Evolutionary conservation across 1,284 basidiomycete genomes (phyloP).

Genomic region (Sporisorium sorghi): DNA sequence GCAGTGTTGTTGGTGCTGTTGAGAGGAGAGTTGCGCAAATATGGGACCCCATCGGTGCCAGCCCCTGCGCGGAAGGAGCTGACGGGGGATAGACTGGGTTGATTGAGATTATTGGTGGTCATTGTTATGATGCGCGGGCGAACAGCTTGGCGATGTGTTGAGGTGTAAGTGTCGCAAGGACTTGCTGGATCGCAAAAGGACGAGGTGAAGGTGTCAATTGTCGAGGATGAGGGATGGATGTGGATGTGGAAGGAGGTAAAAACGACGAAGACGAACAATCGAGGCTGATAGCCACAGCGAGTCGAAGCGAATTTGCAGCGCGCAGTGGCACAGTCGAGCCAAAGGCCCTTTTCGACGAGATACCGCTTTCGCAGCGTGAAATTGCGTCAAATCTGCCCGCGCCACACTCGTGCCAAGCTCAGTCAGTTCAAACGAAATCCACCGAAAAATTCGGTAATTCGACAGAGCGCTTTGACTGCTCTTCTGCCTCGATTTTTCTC

Average conservation of each 20-base stretch:
- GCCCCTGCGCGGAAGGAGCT: slow-evolving; percentile 45
- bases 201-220: background rate
- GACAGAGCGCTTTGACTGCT: background rate
- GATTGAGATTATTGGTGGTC: slow-evolving; percentile 49
- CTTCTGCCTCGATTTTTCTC: background rate
- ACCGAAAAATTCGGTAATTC: slow-evolving; percentile 8
- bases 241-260: background rate
- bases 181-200: background rate
- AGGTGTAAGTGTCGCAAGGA: background rate
- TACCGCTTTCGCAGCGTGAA: slow-evolving; percentile 1
- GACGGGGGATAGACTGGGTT: slow-evolving; percentile 54
- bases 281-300: background rate
- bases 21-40: slow-evolving; percentile 25
- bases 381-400: slow-evolving; percentile 22
- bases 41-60: slow-evolving; percentile 53
- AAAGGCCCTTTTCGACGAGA: slow-evolving; percentile 16
- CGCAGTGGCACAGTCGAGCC: background rate
- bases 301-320: background rate
- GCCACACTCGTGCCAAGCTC: background rate
- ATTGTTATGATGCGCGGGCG: slow-evolving; percentile 39
- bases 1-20: slow-evolving; percentile 12
- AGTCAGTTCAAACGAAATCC: slow-evolving; percentile 4
- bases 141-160: slow-evolving; percentile 49
- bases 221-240: background rate
- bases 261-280: background rate